A percentile compares a stretch with the other conserved stretches of the same genome.
Evolutionary conservation across 192 early-diverging fungal genomes (phyloP).

Genomic region (Dissophora globulifera): DNA sequence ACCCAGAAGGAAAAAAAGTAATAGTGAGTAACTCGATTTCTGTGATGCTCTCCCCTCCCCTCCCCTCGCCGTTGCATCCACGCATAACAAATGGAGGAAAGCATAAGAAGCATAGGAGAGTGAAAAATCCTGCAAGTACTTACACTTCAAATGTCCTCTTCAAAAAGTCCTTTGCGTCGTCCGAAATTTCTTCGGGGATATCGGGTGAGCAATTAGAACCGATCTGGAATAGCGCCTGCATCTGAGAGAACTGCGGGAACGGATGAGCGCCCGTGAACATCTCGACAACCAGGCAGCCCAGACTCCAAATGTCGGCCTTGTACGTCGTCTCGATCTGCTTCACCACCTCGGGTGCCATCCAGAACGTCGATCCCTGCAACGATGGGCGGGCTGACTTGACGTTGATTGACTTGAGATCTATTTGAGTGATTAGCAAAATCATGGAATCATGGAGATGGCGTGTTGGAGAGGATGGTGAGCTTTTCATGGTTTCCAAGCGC

Average conservation of each 20-base stretch:
- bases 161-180: conserved; percentile 80
- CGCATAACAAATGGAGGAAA: no score
- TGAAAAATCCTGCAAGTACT: conserved; percentile 29
- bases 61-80: no score
- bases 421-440: background rate
- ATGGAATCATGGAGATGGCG: no score
- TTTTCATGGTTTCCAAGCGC: no score
- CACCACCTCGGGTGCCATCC: conserved; percentile 99
- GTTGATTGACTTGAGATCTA: conserved; percentile 50
- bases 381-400: conserved; percentile 72
- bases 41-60: no score
- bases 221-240: conserved; percentile 87
- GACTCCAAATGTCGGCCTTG: conserved; percentile 94
- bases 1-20: conserved; percentile 6
- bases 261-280: conserved; percentile 98
- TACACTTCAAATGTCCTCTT: conserved; percentile 79
- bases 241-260: conserved; percentile 82
- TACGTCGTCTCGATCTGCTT: conserved; percentile 91
- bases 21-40: no score
- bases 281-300: conserved; percentile 97
- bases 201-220: conserved; percentile 84
- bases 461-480: no score
- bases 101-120: background rate
- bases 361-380: conserved; percentile 95
- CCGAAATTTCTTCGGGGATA: conserved; percentile 78